Base-by-base conservation (phyloP, 2,329 filamentous ascomycete genomes). In the Colletotrichum orchidophilum region DNA sequence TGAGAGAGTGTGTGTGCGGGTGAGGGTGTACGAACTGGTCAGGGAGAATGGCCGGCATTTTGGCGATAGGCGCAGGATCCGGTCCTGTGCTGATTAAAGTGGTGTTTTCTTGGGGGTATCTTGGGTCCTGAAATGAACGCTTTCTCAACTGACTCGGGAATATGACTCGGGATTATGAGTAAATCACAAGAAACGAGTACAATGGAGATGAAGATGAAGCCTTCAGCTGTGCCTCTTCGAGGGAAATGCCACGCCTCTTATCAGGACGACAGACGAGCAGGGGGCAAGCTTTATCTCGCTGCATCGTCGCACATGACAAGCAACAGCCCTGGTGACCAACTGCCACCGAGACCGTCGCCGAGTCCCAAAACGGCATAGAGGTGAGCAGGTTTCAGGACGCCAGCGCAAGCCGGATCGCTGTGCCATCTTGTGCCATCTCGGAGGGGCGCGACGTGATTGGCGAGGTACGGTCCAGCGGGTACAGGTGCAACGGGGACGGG, bases 351-450 rank as follows among this genome's bases (percentile, higher is more conserved):
- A 52, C 68, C 52, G 50, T 58, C 68, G 26, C 58, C 39, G 63
- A 54, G 42, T 58, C 68, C 64, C 64, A 71, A 71, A 71, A 67
- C 63, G 68, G 68, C 58, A 71, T 71, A 42, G 68, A 71, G 64
- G 68, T 71, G 68, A 71, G 68, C 68, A 71, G 60, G 68, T 71
- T 71, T 71, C 68, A 71, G 68, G 58, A 63, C 68, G 63, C 68
- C 63, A 59, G 57, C 58, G 68, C 67, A 61, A 63, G 68, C 58
- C 68, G 63, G 68, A 59, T 50, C 39, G 52, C 35, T 55, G 58
- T 55, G 65, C 27, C 65, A 67, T 53, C 24, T 42, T 42, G 26
- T 62, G 49, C 6, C 24, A 35, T 42, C 39, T 18, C 15, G 0
- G 24, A 26, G 12, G 21, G 18, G 21, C 11, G 58, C 6, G 21